Evolutionary conservation across 495 filamentous ascomycete species (phyloP).

Genomic region (Astrothelium subdiscretum): DNA sequence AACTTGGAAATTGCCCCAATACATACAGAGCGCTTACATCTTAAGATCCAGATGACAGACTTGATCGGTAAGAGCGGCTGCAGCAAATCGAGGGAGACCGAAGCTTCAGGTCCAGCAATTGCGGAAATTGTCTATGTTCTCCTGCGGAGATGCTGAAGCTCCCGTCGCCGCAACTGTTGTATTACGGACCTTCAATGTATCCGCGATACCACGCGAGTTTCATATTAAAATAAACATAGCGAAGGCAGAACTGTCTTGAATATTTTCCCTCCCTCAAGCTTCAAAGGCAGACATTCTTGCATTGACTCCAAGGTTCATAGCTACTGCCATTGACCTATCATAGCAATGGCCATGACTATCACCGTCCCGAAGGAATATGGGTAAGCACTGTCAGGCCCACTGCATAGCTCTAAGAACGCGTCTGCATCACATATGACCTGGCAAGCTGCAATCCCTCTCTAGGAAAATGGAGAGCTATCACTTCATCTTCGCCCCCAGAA

Average conservation of each 20-base stretch:
- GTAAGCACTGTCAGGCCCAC: conserved; percentile 23
- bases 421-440: not conserved
- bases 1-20: not conserved
- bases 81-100: not conserved
- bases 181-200: not conserved
- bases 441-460: no score
- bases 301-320: not conserved
- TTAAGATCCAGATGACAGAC: no score
- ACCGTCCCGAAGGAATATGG: conserved; percentile 28
- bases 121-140: not conserved
- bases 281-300: not conserved
- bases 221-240: not conserved
- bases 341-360: conserved; percentile 14
- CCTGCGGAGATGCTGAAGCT: not conserved
- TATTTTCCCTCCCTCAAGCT: no score
- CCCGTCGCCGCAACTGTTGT: not conserved
- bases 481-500: no score
- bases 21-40: not conserved
- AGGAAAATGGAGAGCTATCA: no score
- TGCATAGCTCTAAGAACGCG: not conserved
- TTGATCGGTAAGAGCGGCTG: no score
- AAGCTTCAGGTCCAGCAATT: not conserved
- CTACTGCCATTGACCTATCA: not conserved
- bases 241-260: not conserved
- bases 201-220: no score